Evolutionary conservation across 2,329 filamentous ascomycete genomes (phyloP).

Genomic region (Rhytidhysteron rufulum): DNA sequence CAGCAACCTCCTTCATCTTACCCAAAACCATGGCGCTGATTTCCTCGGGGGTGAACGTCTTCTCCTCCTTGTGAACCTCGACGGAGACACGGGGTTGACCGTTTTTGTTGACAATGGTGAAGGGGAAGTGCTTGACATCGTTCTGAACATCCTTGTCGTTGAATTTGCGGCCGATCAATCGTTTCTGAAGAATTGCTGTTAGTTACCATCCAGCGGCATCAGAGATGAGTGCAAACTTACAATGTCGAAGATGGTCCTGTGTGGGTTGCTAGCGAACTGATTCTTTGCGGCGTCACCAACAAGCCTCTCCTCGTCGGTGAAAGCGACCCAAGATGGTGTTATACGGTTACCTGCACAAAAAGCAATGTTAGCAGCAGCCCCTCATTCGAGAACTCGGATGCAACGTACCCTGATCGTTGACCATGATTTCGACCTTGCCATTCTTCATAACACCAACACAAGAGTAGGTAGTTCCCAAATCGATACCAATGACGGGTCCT

Average conservation of each 20-base stretch:
- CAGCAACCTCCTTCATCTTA: slow-evolving; percentile 82
- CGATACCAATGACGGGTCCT: slow-evolving; percentile 34
- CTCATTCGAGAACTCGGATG: background rate
- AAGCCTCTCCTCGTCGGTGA: slow-evolving; percentile 93
- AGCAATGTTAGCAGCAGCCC: slow-evolving; percentile 17
- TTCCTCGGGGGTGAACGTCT: slow-evolving; percentile 76
- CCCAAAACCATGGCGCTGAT: slow-evolving; percentile 76
- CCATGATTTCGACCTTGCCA: slow-evolving; percentile 41
- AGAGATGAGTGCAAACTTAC: slow-evolving; percentile 17
- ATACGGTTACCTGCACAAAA: slow-evolving; percentile 37
- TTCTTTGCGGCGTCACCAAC: slow-evolving; percentile 77
- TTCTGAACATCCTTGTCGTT: slow-evolving; percentile 69
- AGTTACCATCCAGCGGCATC: slow-evolving; percentile 12
- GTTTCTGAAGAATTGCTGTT: slow-evolving; percentile 42
- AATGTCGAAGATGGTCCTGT: slow-evolving; percentile 46
- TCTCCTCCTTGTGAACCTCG: slow-evolving; percentile 60
- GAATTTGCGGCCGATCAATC: slow-evolving; percentile 51
- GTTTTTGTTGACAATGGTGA: slow-evolving; percentile 85
- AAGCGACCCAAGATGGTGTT: slow-evolving; percentile 76
- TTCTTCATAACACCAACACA: slow-evolving; percentile 40
- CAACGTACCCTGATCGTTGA: slow-evolving; percentile 40
- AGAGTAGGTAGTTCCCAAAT: slow-evolving; percentile 35
- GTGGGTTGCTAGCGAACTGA: slow-evolving; percentile 47
- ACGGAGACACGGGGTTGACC: slow-evolving; percentile 85
- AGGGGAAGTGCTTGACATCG: slow-evolving; percentile 98